Percentiles rank a stretch among this genome's conserved stretches.
Evolutionary conservation across 2,329 filamentous ascomycete species (phyloP).

Genomic region (Lasiodiplodia citricola): DNA sequence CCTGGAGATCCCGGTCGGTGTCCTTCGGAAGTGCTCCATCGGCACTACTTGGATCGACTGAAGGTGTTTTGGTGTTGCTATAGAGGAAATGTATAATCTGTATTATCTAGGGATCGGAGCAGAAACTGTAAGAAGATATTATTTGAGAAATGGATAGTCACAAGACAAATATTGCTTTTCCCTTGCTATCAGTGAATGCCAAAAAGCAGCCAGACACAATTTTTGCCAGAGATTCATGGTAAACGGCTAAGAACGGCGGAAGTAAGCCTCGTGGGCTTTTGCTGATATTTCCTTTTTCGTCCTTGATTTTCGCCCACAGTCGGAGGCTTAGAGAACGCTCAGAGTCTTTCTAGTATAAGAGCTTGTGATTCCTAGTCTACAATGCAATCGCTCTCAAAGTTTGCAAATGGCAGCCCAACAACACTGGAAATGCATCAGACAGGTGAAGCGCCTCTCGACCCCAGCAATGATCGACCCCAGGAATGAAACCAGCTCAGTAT

Average conservation of each 20-base stretch:
- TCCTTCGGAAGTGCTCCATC: not conserved
- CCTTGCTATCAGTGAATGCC: not conserved
- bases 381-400: too few species aligned
- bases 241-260: not conserved
- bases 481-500: too few species aligned
- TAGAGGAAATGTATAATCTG: not conserved
- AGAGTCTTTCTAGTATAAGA: too few species aligned
- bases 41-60: not conserved
- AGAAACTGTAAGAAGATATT: not conserved
- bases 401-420: too few species aligned
- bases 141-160: not conserved
- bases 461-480: too few species aligned
- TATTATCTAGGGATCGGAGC: not conserved
- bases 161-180: not conserved
- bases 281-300: not conserved
- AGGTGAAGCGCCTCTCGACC: too few species aligned
- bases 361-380: too few species aligned
- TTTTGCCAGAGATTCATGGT: not conserved
- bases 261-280: not conserved
- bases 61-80: not conserved
- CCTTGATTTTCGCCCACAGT: too few species aligned
- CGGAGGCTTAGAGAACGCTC: too few species aligned
- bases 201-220: too few species aligned
- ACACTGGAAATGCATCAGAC: too few species aligned
- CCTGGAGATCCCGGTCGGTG: not conserved